These are phyloP conservation scores for Turritis glabra DNA, from an alignment of 345 rosid species.

Conservation along the genomic window DNA sequence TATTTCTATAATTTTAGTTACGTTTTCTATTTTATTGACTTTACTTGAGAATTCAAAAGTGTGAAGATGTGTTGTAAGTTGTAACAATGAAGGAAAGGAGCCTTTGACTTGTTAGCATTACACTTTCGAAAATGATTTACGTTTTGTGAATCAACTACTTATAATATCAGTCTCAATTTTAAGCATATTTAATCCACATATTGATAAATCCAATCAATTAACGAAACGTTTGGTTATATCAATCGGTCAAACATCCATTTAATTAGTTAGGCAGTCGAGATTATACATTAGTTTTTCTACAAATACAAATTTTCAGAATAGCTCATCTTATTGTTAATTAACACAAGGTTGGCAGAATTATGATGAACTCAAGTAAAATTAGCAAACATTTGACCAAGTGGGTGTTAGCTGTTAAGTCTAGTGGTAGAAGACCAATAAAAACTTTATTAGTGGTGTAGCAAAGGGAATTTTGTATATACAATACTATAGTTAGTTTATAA, in stretches of 20 bases:
- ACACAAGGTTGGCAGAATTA: not conserved
- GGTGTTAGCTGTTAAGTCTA: not conserved
- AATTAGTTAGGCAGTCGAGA: not conserved
- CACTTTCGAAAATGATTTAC: not conserved
- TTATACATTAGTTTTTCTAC: not conserved
- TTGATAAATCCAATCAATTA: not conserved
- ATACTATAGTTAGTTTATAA: not conserved
- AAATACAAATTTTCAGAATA: not conserved
- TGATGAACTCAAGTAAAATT: not conserved
- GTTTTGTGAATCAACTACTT: not conserved
- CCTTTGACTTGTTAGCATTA: constrained; percentile 9
- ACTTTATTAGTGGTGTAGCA: not conserved
- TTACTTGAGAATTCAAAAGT: constrained; percentile 19
- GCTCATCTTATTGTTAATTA: not conserved
- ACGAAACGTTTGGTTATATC: not conserved
- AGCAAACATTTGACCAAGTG: not conserved
- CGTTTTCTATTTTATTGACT: not conserved
- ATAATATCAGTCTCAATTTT: not conserved
- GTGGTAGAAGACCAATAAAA: not conserved
- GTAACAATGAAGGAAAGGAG: constrained; percentile 24
- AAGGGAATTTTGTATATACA: not conserved
- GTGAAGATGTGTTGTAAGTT: constrained; percentile 15
- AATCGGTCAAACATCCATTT: not conserved
- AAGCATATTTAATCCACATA: not conserved
- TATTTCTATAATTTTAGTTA: not conserved